Conservation (phyloP, 169 alveolate genomes). For the Eimeria maxima region DNA sequence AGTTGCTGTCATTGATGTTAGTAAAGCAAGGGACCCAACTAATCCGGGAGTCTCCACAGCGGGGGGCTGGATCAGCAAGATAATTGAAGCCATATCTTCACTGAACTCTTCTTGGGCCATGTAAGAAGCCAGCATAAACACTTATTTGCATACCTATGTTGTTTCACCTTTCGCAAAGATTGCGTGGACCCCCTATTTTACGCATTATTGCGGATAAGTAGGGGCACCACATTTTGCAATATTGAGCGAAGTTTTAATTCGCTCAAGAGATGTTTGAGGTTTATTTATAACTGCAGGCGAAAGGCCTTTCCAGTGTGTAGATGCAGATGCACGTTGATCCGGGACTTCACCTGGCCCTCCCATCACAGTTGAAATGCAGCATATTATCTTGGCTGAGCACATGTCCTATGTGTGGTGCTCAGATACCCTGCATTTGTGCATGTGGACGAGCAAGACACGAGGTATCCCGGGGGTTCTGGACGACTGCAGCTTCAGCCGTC, state of each 20-base stretch:
- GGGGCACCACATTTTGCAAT: neutral
- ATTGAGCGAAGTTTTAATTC: neutral
- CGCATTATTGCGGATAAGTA: neutral
- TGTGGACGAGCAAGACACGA: conserved; percentile 64
- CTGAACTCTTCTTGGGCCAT: conserved; percentile 51
- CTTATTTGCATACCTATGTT: neutral
- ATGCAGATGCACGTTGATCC: neutral
- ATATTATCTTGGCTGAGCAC: neutral
- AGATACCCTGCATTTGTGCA: conserved; percentile 73
- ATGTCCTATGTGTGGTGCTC: neutral
- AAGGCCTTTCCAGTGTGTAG: neutral
- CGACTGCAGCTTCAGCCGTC: conserved; percentile 75
- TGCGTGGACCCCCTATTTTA: neutral
- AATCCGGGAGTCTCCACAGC: conserved; percentile 69
- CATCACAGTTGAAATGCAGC: neutral
- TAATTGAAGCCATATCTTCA: conserved; percentile 55
- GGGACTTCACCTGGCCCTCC: neutral
- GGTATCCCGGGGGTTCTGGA: conserved; percentile 65
- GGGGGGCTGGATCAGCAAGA: conserved; percentile 66
- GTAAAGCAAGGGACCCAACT: conserved; percentile 73
- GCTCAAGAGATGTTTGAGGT: neutral
- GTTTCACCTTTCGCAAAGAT: neutral
- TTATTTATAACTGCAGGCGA: neutral
- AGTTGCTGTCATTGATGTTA: conserved; percentile 68
- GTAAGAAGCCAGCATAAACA: neutral